Evolutionary conservation across 2,329 filamentous ascomycete genomes (phyloP).

Genomic region (Penicillium sp.): DNA sequence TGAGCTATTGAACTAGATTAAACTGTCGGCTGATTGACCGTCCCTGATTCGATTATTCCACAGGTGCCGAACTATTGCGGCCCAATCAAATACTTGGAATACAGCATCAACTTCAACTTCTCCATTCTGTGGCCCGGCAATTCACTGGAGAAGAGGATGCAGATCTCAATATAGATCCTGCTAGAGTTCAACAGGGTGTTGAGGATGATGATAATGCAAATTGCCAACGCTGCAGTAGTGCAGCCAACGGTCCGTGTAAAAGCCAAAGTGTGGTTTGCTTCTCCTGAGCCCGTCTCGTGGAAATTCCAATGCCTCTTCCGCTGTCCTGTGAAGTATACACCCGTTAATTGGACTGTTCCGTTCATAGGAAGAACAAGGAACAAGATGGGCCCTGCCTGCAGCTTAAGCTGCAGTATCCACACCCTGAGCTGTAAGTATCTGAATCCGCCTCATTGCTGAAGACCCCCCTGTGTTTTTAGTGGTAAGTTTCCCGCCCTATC

Average conservation of each 20-base stretch:
- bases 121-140: not conserved
- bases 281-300: not conserved
- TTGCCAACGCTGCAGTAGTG: not conserved
- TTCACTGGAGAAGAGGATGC: not conserved
- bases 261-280: not conserved
- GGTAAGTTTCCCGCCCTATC: no score
- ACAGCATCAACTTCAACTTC: not conserved
- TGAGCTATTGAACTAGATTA: not conserved
- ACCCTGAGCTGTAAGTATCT: not conserved
- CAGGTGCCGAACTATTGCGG: not conserved
- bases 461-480: no score
- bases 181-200: not conserved
- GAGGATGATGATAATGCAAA: not conserved
- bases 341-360: not conserved
- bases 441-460: no score
- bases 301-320: not conserved
- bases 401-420: no score
- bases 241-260: not conserved
- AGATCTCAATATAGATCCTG: constrained; percentile 1
- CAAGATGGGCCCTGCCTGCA: not conserved
- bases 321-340: not conserved
- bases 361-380: not conserved
- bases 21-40: not conserved
- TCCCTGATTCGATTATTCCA: not conserved
- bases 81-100: not conserved